Percentiles rank a stretch among this genome's conserved stretches.
Evolutionary conservation across 257 asterid species (phyloP).

Genomic region (Solanum ahanhuiri): DNA sequence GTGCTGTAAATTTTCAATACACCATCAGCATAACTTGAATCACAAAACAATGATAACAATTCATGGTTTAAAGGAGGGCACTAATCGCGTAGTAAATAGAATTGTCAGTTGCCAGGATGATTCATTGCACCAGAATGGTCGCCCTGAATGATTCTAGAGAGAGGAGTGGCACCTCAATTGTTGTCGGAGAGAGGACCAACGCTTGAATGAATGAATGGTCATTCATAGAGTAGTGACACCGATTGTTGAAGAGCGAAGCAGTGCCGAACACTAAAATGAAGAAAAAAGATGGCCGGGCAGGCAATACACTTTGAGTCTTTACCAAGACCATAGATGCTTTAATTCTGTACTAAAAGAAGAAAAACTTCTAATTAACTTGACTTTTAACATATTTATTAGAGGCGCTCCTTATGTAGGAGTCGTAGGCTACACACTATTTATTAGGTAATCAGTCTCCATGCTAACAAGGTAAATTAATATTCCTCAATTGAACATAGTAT

Average conservation of each 20-base stretch:
- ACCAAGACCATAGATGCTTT: background rate
- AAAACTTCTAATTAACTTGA: background rate
- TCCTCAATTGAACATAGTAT: background rate
- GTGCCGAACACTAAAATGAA: background rate
- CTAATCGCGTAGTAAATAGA: background rate
- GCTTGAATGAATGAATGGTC: background rate
- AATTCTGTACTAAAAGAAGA: background rate
- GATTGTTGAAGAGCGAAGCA: background rate
- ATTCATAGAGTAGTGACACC: background rate
- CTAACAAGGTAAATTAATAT: background rate
- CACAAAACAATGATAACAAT: background rate
- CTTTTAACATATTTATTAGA: background rate
- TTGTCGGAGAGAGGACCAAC: background rate
- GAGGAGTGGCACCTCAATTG: background rate
- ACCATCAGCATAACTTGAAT: background rate
- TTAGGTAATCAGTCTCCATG: background rate
- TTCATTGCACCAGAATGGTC: background rate
- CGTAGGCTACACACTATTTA: background rate
- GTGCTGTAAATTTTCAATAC: background rate
- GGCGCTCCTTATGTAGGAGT: background rate
- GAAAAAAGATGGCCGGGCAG: background rate
- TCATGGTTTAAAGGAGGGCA: background rate
- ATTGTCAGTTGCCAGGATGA: background rate
- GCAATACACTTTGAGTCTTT: background rate
- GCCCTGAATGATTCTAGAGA: background rate